phyloP scores from a whole-genome alignment of 129 eudicot species.

The Flaveria ramosissima region DNA sequence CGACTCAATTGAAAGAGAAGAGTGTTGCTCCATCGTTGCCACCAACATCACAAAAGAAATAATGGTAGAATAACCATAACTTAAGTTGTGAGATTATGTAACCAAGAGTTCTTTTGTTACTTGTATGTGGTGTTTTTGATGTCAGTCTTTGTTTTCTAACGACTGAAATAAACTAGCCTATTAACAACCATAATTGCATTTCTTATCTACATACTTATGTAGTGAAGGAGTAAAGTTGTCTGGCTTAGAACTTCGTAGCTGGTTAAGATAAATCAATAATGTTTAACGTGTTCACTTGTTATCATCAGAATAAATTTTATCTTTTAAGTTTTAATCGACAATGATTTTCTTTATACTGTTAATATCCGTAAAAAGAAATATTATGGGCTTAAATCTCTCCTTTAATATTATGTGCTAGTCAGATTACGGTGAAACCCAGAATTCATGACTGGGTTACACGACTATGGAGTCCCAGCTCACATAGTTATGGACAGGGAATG shows the following conservation, averaged over 20 bases:
- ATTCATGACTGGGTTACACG: too few species aligned
- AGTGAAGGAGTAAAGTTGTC: background rate
- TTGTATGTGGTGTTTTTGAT: slow-evolving; percentile 23
- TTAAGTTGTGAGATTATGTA: slow-evolving; percentile 26
- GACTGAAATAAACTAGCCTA: slow-evolving; percentile 27
- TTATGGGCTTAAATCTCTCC: too few species aligned
- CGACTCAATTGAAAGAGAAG: slow-evolving; percentile 31
- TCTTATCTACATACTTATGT: background rate
- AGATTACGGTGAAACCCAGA: too few species aligned
- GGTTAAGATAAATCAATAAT: background rate
- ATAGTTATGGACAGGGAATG: too few species aligned
- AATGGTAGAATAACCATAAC: slow-evolving; percentile 37
- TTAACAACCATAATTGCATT: slow-evolving; percentile 6
- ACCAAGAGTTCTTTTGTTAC: slow-evolving; percentile 22
- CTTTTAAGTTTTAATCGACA: too few species aligned
- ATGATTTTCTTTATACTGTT: too few species aligned
- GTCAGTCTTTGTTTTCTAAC: slow-evolving; percentile 20
- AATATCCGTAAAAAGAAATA: too few species aligned
- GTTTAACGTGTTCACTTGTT: too few species aligned
- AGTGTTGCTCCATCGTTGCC: slow-evolving; percentile 40
- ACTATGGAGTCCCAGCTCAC: too few species aligned
- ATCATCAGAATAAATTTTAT: too few species aligned
- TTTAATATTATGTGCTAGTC: too few species aligned
- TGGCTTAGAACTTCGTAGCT: background rate
- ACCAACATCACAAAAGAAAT: slow-evolving; percentile 47